Percentiles rank a stretch among this genome's conserved stretches.
These are phyloP conservation scores for Hylodesmum podocarpum DNA, from an alignment of 306 rosid species.

Conservation along the genomic window DNA sequence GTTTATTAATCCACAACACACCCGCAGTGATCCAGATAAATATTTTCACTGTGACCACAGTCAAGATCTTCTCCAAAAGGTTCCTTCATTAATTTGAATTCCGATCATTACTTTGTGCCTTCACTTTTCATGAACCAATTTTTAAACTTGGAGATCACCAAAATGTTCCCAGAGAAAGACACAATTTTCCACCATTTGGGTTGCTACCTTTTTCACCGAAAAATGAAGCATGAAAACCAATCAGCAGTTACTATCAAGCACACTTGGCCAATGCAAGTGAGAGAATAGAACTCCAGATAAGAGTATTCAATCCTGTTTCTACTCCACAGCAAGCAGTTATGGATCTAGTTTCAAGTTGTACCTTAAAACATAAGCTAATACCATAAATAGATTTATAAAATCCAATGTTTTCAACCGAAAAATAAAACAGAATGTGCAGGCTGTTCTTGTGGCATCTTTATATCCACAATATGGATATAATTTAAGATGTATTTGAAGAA, in stretches of 20 bases:
- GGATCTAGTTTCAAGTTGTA: slow-evolving; percentile 47
- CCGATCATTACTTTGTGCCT: slow-evolving; percentile 65
- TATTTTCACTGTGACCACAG: slow-evolving; percentile 57
- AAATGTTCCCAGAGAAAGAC: slow-evolving; percentile 35
- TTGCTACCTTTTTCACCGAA: slow-evolving; percentile 37
- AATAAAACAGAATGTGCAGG: slow-evolving; percentile 36
- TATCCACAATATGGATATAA: slow-evolving; percentile 38
- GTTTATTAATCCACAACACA: slow-evolving; percentile 45
- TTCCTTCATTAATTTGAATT: slow-evolving; percentile 42
- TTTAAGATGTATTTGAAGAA: slow-evolving; percentile 48
- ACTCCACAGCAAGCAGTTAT: slow-evolving; percentile 37
- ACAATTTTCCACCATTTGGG: slow-evolving; percentile 32
- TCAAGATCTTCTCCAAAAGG: slow-evolving; percentile 41
- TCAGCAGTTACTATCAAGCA: slow-evolving; percentile 30
- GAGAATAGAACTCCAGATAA: slow-evolving; percentile 29
- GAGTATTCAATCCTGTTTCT: neutral
- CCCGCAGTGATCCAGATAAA: slow-evolving; percentile 35
- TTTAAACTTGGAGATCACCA: slow-evolving; percentile 29
- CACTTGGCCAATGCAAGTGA: slow-evolving; percentile 28
- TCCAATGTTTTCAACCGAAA: neutral
- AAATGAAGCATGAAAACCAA: slow-evolving; percentile 42
- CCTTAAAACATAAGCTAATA: slow-evolving; percentile 37
- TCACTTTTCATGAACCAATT: slow-evolving; percentile 59
- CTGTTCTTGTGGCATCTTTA: slow-evolving; percentile 54
- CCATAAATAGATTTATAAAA: slow-evolving; percentile 33